Evolutionary conservation across 768 basidiomycete genomes (phyloP).

Genomic region (Dacryopinax primogenitus): DNA sequence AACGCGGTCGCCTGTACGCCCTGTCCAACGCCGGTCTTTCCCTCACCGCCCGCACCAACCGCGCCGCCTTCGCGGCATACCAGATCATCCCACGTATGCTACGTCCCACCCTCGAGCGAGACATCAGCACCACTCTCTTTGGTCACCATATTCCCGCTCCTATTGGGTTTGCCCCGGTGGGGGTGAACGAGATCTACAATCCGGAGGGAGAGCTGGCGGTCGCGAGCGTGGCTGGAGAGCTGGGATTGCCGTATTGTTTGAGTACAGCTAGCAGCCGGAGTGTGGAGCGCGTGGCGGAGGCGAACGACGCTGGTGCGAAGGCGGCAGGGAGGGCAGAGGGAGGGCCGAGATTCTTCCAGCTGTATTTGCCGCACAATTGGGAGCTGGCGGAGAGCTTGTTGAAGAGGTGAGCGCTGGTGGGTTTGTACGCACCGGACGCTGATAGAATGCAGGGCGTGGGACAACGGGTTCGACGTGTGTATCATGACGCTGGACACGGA

Average conservation of each 20-base stretch:
- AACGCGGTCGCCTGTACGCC: constrained; percentile 58
- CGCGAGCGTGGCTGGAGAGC: constrained; percentile 48
- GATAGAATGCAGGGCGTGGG: constrained; percentile 25
- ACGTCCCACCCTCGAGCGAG: constrained; percentile 39
- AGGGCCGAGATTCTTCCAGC: constrained; percentile 41
- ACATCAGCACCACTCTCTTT: constrained; percentile 36
- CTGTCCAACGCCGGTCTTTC: constrained; percentile 63
- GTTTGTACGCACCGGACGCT: background rate
- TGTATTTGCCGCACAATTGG: constrained; percentile 45
- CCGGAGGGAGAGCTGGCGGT: constrained; percentile 58
- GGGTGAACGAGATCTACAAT: constrained; percentile 63
- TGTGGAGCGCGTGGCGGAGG: constrained; percentile 66
- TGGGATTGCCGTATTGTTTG: constrained; percentile 58
- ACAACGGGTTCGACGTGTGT: constrained; percentile 36
- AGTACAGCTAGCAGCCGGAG: constrained; percentile 60
- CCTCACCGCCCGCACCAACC: constrained; percentile 55
- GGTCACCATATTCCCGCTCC: constrained; percentile 40
- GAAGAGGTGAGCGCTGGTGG: constrained; percentile 27
- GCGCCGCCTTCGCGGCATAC: constrained; percentile 48
- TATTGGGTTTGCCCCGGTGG: constrained; percentile 48
- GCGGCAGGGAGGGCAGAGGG: constrained; percentile 27
- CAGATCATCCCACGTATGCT: constrained; percentile 56
- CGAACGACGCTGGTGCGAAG: constrained; percentile 38
- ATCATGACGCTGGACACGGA: constrained; percentile 41
- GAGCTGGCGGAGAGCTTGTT: constrained; percentile 40